Conservation (phyloP, 2,329 filamentous ascomycete species). For the Exophiala sideris region DNA sequence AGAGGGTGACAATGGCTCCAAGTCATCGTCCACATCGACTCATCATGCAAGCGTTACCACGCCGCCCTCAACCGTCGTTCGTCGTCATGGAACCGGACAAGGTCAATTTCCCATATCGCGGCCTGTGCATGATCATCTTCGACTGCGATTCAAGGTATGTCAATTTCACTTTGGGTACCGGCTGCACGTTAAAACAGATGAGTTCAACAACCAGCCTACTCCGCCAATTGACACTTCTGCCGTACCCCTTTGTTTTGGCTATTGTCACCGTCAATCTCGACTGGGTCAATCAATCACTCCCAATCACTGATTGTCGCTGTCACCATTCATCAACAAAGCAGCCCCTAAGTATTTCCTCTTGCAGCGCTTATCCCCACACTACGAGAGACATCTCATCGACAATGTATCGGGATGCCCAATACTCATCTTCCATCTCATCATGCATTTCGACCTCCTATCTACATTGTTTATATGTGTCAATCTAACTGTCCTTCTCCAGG, state of each 20-base stretch:
- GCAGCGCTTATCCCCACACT: no score
- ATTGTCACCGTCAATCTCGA: neutral
- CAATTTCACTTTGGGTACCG: neutral
- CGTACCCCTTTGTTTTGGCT: neutral
- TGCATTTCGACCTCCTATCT: slow-evolving; percentile 5
- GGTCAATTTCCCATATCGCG: neutral
- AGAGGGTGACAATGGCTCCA: neutral
- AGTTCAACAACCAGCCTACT: no score
- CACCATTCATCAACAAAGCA: neutral
- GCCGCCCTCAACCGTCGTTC: neutral
- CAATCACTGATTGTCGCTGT: neutral
- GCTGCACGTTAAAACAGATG: no score
- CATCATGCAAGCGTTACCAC: neutral
- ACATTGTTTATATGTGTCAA: slow-evolving; percentile 5
- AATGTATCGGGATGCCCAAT: neutral
- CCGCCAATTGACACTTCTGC: neutral
- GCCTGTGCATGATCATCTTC: slow-evolving; percentile 3
- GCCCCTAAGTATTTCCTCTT: neutral
- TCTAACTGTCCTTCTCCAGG: slow-evolving; percentile 14
- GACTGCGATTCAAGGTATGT: slow-evolving; percentile 17
- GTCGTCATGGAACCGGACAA: neutral
- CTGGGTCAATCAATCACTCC: neutral
- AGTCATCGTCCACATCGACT: neutral
- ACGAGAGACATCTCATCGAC: neutral
- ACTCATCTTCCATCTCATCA: neutral